Evolutionary conservation across 2,329 filamentous ascomycete genomes (phyloP), one percentile per base, ranked within the genome.

Genomic region (Scedosporium apiospermum): DNA sequence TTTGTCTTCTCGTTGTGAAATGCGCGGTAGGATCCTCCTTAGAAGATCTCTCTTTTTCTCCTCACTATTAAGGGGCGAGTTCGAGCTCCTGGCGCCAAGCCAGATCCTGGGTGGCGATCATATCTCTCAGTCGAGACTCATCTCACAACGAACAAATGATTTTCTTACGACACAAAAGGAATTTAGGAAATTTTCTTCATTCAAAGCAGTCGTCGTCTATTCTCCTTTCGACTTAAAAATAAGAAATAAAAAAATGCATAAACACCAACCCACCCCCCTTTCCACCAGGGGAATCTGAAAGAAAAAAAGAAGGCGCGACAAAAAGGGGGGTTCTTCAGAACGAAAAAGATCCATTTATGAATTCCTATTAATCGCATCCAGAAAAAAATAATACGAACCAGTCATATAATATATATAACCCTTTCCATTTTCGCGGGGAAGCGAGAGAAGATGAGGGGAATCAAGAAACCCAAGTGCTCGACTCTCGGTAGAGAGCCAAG

Each of bases 331-430:
- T 27, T 34, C 55, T 18, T 41, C 27, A 23, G 30, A 38, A 59
- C 27, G 30, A 60, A 68, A 67, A 65, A 60, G 62, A 66, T 68
- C 66, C 67, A 67, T 69, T 60, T 46, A 46, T 63, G 60, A 64
- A 63, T 55, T 64, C 63, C 60, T 64, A 66, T 72, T 72, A 69
- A 65, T 66, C 64, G 69, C 74, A 76, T 73, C 71, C 72, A 75
- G 71, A 73, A 75, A 73, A 75, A 78, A 75, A 73, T 72, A 73
- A 79, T 80, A 80, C 78, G 76, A 80, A 71, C 79, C 79, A 81
- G 79, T 78, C 77, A 78, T 78, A 76, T 74, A 38, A 69, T 70
- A 67, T 67, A 57, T 9, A 57, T 60, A 44, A 60, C 53, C 58
- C 64, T 63, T 60, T 62, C 61, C 60, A 63, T 57, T 49, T 10